Base-by-base conservation (phyloP, 140 eudicot genomes). In the Anethum foeniculum region DNA sequence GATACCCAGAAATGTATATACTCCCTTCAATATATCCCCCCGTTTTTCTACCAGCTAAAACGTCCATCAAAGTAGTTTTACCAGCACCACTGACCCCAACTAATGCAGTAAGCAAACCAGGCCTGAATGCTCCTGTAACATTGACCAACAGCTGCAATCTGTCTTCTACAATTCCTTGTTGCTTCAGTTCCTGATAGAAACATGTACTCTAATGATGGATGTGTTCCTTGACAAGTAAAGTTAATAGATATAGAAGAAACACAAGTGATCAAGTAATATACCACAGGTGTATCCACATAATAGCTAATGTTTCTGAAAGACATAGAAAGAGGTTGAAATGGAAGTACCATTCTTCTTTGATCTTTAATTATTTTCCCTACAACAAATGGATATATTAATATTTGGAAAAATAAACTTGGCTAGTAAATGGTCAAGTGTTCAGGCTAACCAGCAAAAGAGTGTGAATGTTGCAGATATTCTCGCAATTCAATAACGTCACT, bases 61-160 rank as follows among this genome's bases (percentile, higher is more conserved):
- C 98, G 52, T 93, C 98, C 98, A 93, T 93, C 51, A 93, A 90
- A 72, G 98, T 93, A 68, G 97, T 93, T 89, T 93, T 93, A 76
- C 98, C 98, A 62, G 98, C 98, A 60, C 98, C 98, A 75, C 98
- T 93, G 25, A 88, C 97, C 44, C 98, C 98, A 15, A 93, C 91
- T 83, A 93, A 87, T 77, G 98, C 98, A 6, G 98, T 93, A 13
- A 93, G 98, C 30, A 93, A 86, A 71, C 97, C 91, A 27, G 98
- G 98, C 85, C 88, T 85, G 78, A 93, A 93, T 68, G 95, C 93
- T 83, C 98, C 98, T 0, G 92, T 89, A 36, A 93, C 89, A 86
- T 87, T 76, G n/a, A 85, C 95, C 84, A 93, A 81, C 79, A 93
- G 82, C 83, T 89, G 97, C 84, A 93, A 77, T 81, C 84, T 87